These are phyloP conservation scores for Cicer judaicum DNA, from an alignment of 306 rosid genomes.

Conservation along the genomic window DNA sequence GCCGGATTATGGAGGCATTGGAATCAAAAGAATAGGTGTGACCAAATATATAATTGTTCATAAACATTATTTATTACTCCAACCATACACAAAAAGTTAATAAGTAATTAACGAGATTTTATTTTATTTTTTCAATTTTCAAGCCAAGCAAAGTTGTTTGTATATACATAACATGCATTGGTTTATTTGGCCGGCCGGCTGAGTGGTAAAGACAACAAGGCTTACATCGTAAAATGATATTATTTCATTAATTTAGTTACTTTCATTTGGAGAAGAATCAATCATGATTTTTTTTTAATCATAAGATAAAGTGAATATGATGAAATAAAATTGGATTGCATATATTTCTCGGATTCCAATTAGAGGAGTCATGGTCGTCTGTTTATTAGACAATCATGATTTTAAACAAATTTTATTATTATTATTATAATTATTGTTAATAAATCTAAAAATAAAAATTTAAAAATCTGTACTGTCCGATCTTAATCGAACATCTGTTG, in stretches of 20 bases:
- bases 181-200: neutral
- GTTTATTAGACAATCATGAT: too few relatives aligned
- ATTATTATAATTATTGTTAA: too few relatives aligned
- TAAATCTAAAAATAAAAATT: too few relatives aligned
- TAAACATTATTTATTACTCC: neutral
- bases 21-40: neutral
- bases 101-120: neutral
- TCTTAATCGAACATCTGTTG: too few relatives aligned
- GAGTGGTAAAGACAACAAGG: neutral
- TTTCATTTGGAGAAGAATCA: neutral
- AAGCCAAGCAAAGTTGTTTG: neutral
- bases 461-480: too few relatives aligned
- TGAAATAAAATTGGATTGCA: too few relatives aligned
- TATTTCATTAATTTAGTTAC: neutral
- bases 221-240: neutral
- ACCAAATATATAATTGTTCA: neutral
- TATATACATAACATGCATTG: neutral
- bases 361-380: too few relatives aligned
- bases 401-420: too few relatives aligned
- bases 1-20: neutral
- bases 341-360: too few relatives aligned
- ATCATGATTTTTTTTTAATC: neutral
- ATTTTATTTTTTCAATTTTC: neutral
- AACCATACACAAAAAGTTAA: neutral
- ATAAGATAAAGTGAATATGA: conserved; percentile 2